Base-by-base conservation (phyloP, 2,329 filamentous ascomycete species). In the Sclerotinia minor region DNA sequence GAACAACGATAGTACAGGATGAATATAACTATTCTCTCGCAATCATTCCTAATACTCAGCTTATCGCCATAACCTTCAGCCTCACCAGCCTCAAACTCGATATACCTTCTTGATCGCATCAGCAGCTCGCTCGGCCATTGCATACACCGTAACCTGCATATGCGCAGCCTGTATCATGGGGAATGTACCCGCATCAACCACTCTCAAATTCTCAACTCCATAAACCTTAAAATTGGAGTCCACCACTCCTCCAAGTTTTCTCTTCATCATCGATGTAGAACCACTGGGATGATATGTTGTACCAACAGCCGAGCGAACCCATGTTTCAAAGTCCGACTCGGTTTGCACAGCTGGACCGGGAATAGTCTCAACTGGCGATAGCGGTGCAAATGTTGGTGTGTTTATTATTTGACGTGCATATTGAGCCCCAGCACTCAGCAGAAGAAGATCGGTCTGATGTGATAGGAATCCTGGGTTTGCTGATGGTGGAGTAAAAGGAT, bases 401-500 rank as follows among this genome's bases (percentile, higher is more conserved):
- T 60, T 24, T 9, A 50, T 21, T 47, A 66, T 50, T n/a, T 3
- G 41, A 21, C 64, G 64, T 15, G 44, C 29, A 47, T 50, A 60
- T 29, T n/a, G 24, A 26, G n/a, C 41, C 3, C 53, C 64, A 21
- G 64, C 53, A 24, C 29, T 59, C 9, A 66, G 29, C 8, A 66
- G n/a, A 35, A 66, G 64, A 21, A 59, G 21, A 26, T 66, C 64
- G 17, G 44, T 66, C 11, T 57, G 64, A 38, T 85, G 75, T 4
- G 79, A 79, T 69, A 87, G 80, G 77, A 81, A 87, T n/a, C 80
- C 81, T 2, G 83, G 83, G 69, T 87, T 81, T 73, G 87, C 86
- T 29, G 80, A 76, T 0, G 83, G 81, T 15, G 76, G 71, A 4
- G 78, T 78, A 5, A 76, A 72, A 19, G 79, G 73, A 24, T 81